These are phyloP conservation scores for Fimicolochytrium jonesii DNA, from an alignment of 192 early-diverging fungal species.

Conservation along the genomic window DNA sequence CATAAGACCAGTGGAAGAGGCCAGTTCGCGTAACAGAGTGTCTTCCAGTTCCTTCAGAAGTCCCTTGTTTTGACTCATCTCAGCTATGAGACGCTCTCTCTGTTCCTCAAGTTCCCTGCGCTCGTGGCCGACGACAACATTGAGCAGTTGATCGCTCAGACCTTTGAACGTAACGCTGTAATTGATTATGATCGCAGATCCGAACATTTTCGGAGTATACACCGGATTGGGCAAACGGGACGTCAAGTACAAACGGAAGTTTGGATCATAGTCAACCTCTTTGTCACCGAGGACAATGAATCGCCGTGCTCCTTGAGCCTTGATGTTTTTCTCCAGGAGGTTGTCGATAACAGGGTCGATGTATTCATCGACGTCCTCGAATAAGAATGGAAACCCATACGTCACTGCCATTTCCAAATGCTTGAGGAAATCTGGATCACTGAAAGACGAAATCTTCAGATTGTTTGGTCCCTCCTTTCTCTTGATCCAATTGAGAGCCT, in stretches of 20 bases:
- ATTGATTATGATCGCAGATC: conserved; percentile 60
- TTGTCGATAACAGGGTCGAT: conserved; percentile 65
- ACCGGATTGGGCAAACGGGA: conserved; percentile 53
- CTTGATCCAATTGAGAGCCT: conserved; percentile 61
- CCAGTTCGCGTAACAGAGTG: conserved; percentile 53
- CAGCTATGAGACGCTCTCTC: conserved; percentile 49
- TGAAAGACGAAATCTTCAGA: conserved; percentile 54
- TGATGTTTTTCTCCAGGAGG: conserved; percentile 59
- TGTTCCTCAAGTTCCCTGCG: conserved; percentile 58
- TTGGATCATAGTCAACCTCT: conserved; percentile 58
- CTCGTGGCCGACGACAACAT: conserved; percentile 58
- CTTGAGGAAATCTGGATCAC: conserved; percentile 59
- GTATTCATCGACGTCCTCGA: conserved; percentile 64
- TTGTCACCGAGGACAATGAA: conserved; percentile 63
- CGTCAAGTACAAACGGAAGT: conserved; percentile 53
- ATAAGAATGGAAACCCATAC: conserved; percentile 60
- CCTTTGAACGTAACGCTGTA: conserved; percentile 62
- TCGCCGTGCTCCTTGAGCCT: conserved; percentile 36
- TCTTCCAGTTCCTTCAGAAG: conserved; percentile 56
- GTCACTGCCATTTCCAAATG: conserved; percentile 62
- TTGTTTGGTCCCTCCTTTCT: conserved; percentile 52
- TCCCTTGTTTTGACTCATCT: conserved; percentile 56
- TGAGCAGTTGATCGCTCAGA: conserved; percentile 57
- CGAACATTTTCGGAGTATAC: conserved; percentile 59
- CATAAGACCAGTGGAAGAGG: conserved; percentile 59